Percentiles rank a stretch among this genome's conserved stretches.
Evolutionary conservation across 116 monocot species (phyloP).

Genomic region (Iris pallida): DNA sequence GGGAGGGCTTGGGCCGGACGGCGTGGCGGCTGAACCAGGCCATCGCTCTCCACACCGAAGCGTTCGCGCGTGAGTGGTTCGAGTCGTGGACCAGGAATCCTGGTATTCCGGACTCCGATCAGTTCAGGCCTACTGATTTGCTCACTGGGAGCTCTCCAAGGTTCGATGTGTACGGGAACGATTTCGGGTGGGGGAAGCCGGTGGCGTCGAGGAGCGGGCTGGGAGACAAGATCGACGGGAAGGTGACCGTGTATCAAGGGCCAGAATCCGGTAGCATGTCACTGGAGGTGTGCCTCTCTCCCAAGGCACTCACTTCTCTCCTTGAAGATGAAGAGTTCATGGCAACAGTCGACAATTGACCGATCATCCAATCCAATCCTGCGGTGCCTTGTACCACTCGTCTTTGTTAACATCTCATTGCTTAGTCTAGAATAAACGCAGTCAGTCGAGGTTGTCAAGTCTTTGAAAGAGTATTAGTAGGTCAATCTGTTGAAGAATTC

Average conservation of each 20-base stretch:
- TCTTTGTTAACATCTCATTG: too few relatives aligned
- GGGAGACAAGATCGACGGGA: constrained; percentile 17
- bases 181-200: constrained; percentile 20
- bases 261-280: constrained; percentile 16
- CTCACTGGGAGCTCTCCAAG: not conserved
- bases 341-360: constrained; percentile 1
- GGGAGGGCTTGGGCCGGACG: constrained; percentile 3
- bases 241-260: constrained; percentile 21
- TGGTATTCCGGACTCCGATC: not conserved
- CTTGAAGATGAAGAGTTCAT: constrained; percentile 15
- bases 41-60: not conserved
- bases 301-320: not conserved
- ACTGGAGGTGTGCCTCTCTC: constrained; percentile 13
- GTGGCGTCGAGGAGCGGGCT: constrained; percentile 9
- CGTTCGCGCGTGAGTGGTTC: too few relatives aligned
- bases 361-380: too few relatives aligned
- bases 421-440: too few relatives aligned
- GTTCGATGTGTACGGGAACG: constrained; percentile 19
- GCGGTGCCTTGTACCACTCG: too few relatives aligned
- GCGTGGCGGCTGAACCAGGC: not conserved
- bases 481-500: too few relatives aligned
- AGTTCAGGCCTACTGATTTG: not conserved
- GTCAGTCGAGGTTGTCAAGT: too few relatives aligned
- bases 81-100: not conserved
- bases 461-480: too few relatives aligned